Base-by-base conservation (phyloP, 345 rosid species). In the Camelina laxa region DNA sequence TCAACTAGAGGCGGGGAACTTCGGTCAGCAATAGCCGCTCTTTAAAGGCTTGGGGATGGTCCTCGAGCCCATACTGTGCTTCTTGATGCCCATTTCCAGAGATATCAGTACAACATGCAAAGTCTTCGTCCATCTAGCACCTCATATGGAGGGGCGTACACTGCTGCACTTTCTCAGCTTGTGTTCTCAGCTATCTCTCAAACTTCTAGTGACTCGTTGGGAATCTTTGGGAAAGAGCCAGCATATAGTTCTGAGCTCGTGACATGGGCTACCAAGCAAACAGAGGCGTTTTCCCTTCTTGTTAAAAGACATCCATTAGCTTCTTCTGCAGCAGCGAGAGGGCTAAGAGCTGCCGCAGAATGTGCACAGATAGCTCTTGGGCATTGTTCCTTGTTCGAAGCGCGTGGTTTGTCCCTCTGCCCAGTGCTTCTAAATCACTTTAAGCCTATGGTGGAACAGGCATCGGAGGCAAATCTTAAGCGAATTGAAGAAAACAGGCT, bases 331-430 rank as follows among this genome's bases (percentile, higher is more conserved):
- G 98, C 99, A 79, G 99, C 98, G 47, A 98, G 98, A 51, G 99
- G 99, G 60, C 85, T 96, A 74, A 85, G 99, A 86, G 94, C 98
- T 67, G 99, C 99, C 24, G 98, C 97, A 68, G 99, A 96, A 79
- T 96, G 99, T 79, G 99, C 92, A 74, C 98, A 92, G 82, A 91
- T 96, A 84, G 99, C 99, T 68, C 82, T 96, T 73, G 99, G 99
- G 72, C 99, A 92, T 86, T 96, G 99, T 82, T 92, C 98, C 72
- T 81, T 96, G 74, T 73, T 96, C 82, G 99, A 96, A 80, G 90
- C 88, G 64, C 96, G 93, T 73, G 98, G 99, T 58, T 84, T 96
- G 84, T 84, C 97, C 60, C 93, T 96, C 66, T 89, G 98, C 79
- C 95, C 96, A 66, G 86, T 93, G 74, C 96, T 96, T 53, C 39